Percentiles rank a stretch among this genome's conserved stretches.
Conservation (phyloP, 768 basidiomycete genomes). For the Xerocomellus intermedius region DNA sequence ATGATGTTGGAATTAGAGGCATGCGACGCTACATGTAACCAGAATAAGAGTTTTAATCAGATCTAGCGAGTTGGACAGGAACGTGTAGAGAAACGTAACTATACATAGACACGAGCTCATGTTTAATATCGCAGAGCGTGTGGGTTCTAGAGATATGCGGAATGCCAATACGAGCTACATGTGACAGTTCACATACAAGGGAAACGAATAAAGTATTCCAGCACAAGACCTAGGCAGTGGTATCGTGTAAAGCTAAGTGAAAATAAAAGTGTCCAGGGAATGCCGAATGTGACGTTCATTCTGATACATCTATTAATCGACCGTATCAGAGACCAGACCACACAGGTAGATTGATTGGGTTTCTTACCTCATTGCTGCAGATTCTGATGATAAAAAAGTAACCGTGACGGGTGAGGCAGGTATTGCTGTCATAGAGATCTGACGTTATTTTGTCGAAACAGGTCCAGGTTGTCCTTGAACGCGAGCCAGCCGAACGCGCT, state of each 20-base stretch:
- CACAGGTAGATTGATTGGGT: neutral
- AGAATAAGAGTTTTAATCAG: neutral
- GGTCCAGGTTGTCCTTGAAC: constrained; percentile 8
- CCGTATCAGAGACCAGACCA: neutral
- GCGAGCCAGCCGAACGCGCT: constrained; percentile 25
- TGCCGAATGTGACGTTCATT: neutral
- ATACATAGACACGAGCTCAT: neutral
- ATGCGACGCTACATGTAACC: neutral
- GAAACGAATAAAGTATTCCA: constrained; percentile 24
- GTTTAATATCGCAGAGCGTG: neutral
- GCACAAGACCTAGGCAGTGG: neutral
- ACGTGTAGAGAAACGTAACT: constrained; percentile 30
- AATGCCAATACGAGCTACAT: neutral
- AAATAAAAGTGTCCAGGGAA: constrained; percentile 4
- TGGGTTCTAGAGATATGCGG: neutral
- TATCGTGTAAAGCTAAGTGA: neutral
- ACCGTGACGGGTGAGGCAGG: neutral
- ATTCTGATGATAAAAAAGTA: neutral
- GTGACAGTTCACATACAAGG: neutral
- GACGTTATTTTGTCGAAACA: neutral
- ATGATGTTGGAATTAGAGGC: too few relatives aligned
- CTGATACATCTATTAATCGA: constrained; percentile 15
- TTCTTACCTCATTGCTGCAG: neutral
- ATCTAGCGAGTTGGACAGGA: neutral
- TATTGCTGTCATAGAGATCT: neutral